A percentile compares a stretch with the other conserved stretches of the same genome.
These are phyloP conservation scores for Colletotrichum sp. DNA, from an alignment of 2,329 filamentous ascomycete genomes.

Conservation along the genomic window DNA sequence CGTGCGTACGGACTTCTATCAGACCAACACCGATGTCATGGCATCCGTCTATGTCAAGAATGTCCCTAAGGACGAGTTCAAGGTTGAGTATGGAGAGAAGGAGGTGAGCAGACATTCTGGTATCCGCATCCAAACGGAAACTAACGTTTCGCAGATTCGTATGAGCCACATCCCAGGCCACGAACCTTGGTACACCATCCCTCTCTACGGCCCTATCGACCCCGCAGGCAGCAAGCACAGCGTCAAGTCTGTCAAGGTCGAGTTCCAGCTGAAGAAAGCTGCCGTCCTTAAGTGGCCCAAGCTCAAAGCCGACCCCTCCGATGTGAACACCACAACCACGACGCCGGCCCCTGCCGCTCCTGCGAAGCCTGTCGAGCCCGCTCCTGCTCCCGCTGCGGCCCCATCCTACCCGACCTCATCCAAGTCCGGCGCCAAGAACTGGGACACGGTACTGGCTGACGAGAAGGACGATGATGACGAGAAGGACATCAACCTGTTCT, in stretches of 20 bases:
- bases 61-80: slow-evolving; percentile 42
- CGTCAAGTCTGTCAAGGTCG: slow-evolving; percentile 80
- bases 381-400: slow-evolving; percentile 13
- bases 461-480: slow-evolving; percentile 61
- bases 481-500: slow-evolving; percentile 78
- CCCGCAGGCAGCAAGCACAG: slow-evolving; percentile 62
- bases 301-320: slow-evolving; percentile 16
- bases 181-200: slow-evolving; percentile 17
- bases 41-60: slow-evolving; percentile 49
- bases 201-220: slow-evolving; percentile 69
- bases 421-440: slow-evolving; percentile 82
- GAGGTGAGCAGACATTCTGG: slow-evolving; percentile 2
- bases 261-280: slow-evolving; percentile 75
- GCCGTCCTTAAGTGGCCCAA: slow-evolving; percentile 71
- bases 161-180: slow-evolving; percentile 22
- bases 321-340: background rate
- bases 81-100: slow-evolving; percentile 36
- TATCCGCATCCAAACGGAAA: background rate
- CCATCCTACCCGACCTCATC: slow-evolving; percentile 88
- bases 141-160: slow-evolving; percentile 3
- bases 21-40: slow-evolving; percentile 36
- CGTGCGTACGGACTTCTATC: slow-evolving; percentile 36
- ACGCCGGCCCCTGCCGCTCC: background rate
- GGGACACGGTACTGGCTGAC: slow-evolving; percentile 73
- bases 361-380: background rate